Base-by-base conservation (phyloP, 2,329 filamentous ascomycete species). In the Aspergillus proliferans region DNA sequence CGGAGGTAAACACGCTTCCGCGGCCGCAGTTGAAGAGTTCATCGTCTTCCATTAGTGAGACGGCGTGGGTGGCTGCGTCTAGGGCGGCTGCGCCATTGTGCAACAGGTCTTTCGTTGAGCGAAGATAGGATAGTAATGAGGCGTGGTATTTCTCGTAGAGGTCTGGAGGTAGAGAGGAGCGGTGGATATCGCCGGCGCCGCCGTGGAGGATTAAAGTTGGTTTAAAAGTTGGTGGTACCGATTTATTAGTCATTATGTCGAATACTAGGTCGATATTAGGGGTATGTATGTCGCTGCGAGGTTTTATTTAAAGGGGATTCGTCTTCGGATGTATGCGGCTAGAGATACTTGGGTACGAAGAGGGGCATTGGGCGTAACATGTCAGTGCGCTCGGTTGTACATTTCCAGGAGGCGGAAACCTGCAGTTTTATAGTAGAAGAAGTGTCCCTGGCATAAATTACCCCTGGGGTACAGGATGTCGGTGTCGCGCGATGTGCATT, bases 1-100 rank as follows among this genome's bases (percentile, higher is more conserved):
- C 84, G 45, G 84, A 82, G 0, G 88, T 95, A 68, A 94, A 95
- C 18, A 95, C 89, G 45, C 89, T 87, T 47, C 91, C 91, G 59
- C 83, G 84, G 6, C 84, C 89, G 49, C 84, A 83, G 71, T 95
- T 95, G 78, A 93, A 95, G 4, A 94, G 79, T 2, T 85, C 78
- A 61, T 90, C 82, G 62, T 94, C 76, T 71, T 95, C 90, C 14
- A 95, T 80, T 22, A 85, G 76, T 1, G 76, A 73, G 9, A 94
- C 88, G 41, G 89, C 89, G 65, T 85, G 80, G 1, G 85, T 85
- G 1, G 88, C 88, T 1, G 83, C 80, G 48, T 88, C 83, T 12
- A 95, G 77, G 0, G 90, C 87, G 0, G 77, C 77, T 7, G 80
- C 78, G 18, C 57, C 69, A 52, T 53, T 58, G 18, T 64, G 59